Evolutionary conservation across 2,329 filamentous ascomycete species (phyloP).

Genomic region (Aotearoamyces nothofagi): DNA sequence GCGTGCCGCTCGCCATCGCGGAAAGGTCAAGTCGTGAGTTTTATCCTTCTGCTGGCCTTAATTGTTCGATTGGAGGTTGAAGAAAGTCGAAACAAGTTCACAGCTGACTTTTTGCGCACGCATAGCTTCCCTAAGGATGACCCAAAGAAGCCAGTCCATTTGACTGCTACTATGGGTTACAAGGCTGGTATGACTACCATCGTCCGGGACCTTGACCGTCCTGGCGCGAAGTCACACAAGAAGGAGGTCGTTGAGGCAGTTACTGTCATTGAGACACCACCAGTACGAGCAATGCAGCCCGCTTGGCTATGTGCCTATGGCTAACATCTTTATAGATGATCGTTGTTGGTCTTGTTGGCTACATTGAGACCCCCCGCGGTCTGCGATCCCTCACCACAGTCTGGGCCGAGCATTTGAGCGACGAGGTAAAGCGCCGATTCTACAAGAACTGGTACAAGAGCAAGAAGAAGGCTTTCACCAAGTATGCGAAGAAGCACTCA

Average conservation of each 20-base stretch:
- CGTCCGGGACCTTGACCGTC: constrained; percentile 97
- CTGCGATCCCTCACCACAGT: constrained; percentile 98
- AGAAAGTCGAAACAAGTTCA: no score
- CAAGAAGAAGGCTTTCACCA: constrained; percentile 99
- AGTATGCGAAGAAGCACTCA: constrained; percentile 99
- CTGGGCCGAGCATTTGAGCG: constrained; percentile 98
- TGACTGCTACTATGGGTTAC: constrained; percentile 97
- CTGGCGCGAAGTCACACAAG: constrained; percentile 99
- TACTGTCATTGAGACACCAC: constrained; percentile 81
- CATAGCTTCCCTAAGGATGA: constrained; percentile 98
- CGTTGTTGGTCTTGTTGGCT: constrained; percentile 98
- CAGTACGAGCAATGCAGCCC: constrained; percentile 81
- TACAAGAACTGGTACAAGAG: constrained; percentile 99
- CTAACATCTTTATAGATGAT: constrained; percentile 79
- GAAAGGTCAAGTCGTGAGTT: constrained; percentile 95
- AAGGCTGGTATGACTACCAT: constrained; percentile 99
- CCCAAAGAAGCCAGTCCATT: constrained; percentile 97
- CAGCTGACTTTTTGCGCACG: constrained; percentile 7
- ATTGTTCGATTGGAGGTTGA: constrained; percentile 1
- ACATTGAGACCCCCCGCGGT: constrained; percentile 99
- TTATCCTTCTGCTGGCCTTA: constrained; percentile 2
- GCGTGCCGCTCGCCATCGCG: constrained; percentile 85
- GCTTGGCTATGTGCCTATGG: constrained; percentile 61
- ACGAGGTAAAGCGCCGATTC: constrained; percentile 98
- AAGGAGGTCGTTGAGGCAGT: constrained; percentile 89